Evolutionary conservation across 352 stramenopile genomes (phyloP), one percentile per base, ranked within the genome.

Genomic region (Pythium rishiriense): DNA sequence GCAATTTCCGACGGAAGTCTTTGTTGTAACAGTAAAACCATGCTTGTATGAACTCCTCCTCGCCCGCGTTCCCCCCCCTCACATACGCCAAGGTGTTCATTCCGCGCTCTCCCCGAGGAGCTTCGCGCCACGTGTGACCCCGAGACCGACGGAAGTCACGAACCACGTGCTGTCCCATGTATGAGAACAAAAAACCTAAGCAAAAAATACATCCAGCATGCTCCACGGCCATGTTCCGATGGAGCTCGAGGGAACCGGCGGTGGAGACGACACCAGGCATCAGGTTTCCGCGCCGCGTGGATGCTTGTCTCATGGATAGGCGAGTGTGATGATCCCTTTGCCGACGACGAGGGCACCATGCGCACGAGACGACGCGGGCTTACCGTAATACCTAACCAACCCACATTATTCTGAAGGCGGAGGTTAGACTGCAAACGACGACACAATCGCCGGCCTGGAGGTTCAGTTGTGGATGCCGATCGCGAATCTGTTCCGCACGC

Each of bases 21-120:
- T 29, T 61, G 28, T 51, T 61, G 37, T 29, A 52, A 53, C 53
- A 61, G 31, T 52, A 53, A 29, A 37, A 56, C 41, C 41, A 52
- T 53, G 25, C 54, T 31, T 53, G 54, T 45, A 42, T 61, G 41
- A 61, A 61, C 50, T 31, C 54, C 26, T 37, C 51, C 28, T 46
- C 41, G 33, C 37, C 19, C 31, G 2, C 22, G 14, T 22, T 26
- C 51, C 39, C 24, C 12, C 22, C 28, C 17, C 19, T 52, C 28
- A n/a, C n/a, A n/a, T n/a, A n/a, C n/a, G n/a, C n/a, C 37, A 43
- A 19, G 10, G 37, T 17, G 37, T 12, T 21, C 3, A 21, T 6
- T 17, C 37, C n/a, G 6, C 14, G 14, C 14, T 43, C 37, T 43
- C n/a, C n/a, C n/a, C n/a, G n/a, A n/a, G n/a, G n/a, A n/a, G n/a